Base-by-base conservation (phyloP, 1,139 yeast species). In the Diutina ranongensis region DNA sequence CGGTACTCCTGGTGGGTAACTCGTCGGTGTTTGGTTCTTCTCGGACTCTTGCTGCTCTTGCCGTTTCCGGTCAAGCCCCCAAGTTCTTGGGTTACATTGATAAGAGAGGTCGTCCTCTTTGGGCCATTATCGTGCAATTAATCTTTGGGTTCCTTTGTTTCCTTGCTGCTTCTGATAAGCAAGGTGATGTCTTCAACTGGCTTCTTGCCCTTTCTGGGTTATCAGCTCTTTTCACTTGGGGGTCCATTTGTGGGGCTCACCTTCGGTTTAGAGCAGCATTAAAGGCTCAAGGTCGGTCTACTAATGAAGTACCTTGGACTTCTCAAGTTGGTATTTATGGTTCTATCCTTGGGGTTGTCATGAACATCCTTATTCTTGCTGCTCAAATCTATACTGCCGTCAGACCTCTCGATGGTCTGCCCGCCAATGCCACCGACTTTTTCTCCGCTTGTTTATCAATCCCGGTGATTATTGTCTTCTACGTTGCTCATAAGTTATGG, bases 181-280 rank as follows among this genome's bases (percentile, higher is more conserved):
- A 65, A 47, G 64, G 55, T 9, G 61, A 60, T 15, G 71, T 69
- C 8, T 68, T 69, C 48, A 56, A 56, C 12, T 69, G 74, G 74
- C 56, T 69, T 46, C 65, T 69, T 54, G 65, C 70, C 19, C 59
- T 68, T 25, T 62, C 68, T 4, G 73, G 72, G 5, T 57, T 69
- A 46, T 66, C 72, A 1, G 66, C 73, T 18, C 54, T 68, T 40
- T 68, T 68, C 54, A 65, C 71, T 8, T 69, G 73, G 73, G 68
- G 67, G 49, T 61, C 67, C 46, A 63, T 68, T 46, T 59, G 67
- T 58, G 58, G 83, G 47, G 79, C 87, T 54, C 94, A 81, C 54
- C 68, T 87, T 49, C 74, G 95, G 61, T 85, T 86, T 65, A 79
- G 96, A 67, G 61, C 71, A 46, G 95, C 94, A 1, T 71, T 87